These are phyloP conservation scores for Micromonas pusilla DNA, from an alignment of 139 green algal genomes.

Conservation along the genomic window DNA sequence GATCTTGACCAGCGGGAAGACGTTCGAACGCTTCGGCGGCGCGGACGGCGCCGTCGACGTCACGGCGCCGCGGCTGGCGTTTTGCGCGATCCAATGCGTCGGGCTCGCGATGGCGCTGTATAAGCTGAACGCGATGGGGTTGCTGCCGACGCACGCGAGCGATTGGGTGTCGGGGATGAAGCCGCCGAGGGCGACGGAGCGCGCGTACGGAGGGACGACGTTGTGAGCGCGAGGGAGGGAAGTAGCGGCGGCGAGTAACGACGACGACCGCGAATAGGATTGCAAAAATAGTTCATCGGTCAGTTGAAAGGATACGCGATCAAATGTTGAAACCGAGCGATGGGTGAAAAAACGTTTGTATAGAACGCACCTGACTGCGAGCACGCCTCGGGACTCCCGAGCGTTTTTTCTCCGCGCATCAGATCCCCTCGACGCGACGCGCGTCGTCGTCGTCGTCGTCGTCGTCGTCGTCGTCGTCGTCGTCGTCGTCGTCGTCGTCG, in stretches of 20 bases:
- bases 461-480: background rate
- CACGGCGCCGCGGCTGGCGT: conserved; percentile 60
- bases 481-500: background rate
- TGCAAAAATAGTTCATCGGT: no score
- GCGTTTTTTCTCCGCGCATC: no score
- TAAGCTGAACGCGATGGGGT: conserved; percentile 78
- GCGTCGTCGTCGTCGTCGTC: background rate
- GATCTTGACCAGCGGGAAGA: conserved; percentile 60
- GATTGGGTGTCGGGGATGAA: conserved; percentile 63
- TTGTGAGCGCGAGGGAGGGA: background rate
- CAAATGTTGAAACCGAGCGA: no score
- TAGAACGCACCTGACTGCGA: no score
- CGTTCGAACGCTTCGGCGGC: conserved; percentile 59
- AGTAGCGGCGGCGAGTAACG: background rate
- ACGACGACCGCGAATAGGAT: no score
- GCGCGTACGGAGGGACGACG: conserved; percentile 14
- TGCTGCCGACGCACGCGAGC: conserved; percentile 76
- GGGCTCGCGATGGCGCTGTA: conserved; percentile 74
- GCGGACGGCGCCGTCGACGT: conserved; percentile 59
- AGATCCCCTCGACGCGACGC: background rate
- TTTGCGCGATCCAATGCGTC: conserved; percentile 60
- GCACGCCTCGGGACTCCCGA: no score
- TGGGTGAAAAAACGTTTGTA: no score
- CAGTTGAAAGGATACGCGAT: no score
- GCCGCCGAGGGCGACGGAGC: conserved; percentile 1